Evolutionary conservation across 331 rosid species (phyloP).

Genomic region (Cydonia oblonga): DNA sequence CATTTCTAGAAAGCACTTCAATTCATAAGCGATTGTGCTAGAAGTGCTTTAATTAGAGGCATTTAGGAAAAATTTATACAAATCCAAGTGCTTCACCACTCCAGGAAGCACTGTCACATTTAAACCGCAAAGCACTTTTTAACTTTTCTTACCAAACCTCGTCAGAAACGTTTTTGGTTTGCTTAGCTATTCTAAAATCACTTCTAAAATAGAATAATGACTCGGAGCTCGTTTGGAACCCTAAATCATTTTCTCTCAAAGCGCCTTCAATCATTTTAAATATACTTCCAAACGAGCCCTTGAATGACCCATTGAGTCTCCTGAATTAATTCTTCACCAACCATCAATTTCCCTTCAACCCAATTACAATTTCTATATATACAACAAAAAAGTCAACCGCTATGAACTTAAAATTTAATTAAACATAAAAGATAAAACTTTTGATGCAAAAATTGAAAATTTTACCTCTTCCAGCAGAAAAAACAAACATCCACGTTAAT

Average conservation of each 20-base stretch:
- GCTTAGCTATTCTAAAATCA: not conserved
- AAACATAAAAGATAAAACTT: not conserved
- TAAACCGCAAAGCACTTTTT: not conserved
- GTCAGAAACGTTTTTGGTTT: not conserved
- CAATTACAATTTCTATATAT: not conserved
- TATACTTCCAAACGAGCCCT: no score
- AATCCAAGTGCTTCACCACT: no score
- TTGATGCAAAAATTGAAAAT: not conserved
- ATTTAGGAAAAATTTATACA: no score
- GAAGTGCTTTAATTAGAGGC: not conserved
- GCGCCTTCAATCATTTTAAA: no score
- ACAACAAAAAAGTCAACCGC: not conserved
- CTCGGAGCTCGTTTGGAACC: no score
- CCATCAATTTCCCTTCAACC: not conserved
- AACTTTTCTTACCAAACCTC: not conserved
- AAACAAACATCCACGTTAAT: conserved; percentile 27
- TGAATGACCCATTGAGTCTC: not conserved
- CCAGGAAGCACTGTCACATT: not conserved
- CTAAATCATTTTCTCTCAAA: no score
- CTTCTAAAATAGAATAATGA: not conserved
- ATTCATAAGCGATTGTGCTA: not conserved
- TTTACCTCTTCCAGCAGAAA: conserved; percentile 59
- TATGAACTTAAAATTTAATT: not conserved
- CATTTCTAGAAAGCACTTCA: not conserved
- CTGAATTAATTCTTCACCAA: not conserved